phyloP scores from a whole-genome alignment of 148 eudicot genomes.

The Cornus kousa region DNA sequence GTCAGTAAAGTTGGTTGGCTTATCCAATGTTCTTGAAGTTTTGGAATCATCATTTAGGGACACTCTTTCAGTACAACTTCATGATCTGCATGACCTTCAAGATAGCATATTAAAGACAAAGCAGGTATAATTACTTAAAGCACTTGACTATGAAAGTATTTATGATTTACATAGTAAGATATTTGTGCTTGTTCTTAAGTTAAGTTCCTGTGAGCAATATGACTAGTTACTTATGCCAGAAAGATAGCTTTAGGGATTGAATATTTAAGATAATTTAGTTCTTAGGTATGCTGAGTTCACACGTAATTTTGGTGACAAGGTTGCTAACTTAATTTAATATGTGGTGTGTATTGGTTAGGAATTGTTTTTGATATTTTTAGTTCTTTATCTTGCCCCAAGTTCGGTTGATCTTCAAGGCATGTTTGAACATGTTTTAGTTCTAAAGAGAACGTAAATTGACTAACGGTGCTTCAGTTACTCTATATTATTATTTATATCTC shows the following conservation, averaged over 20 bases:
- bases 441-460: neutral
- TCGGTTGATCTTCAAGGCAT: neutral
- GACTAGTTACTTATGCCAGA: neutral
- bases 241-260: neutral
- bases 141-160: neutral
- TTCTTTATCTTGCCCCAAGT: neutral
- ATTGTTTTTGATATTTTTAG: neutral
- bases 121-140: constrained; percentile 52
- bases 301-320: neutral
- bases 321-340: neutral
- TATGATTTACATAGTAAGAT: too few relatives aligned
- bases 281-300: neutral
- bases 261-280: neutral
- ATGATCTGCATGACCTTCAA: constrained; percentile 78
- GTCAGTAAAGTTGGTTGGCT: constrained; percentile 60
- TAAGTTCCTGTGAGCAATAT: neutral
- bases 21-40: constrained; percentile 78
- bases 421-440: neutral
- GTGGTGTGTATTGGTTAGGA: neutral
- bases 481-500: neutral
- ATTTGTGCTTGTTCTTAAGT: neutral
- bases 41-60: constrained; percentile 81
- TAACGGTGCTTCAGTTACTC: neutral
- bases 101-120: constrained; percentile 85
- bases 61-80: constrained; percentile 74